Conservation (phyloP, 116 monocot genomes). For the Posidonia oceanica region DNA sequence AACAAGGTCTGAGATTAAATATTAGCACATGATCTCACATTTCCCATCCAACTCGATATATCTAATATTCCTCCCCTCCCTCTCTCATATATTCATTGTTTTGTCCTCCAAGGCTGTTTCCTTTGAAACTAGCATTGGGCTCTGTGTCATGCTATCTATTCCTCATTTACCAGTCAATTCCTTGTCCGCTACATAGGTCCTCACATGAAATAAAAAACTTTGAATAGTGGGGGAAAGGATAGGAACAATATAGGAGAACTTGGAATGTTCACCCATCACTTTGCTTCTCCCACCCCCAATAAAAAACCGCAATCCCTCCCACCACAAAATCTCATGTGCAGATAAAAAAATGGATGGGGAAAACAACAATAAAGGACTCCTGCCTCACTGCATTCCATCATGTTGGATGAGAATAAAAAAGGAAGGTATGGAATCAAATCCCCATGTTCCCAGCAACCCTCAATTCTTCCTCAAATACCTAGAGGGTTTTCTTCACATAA, state of each 20-base stretch:
- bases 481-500: neutral
- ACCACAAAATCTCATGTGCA: slow-evolving; percentile 11
- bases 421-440: slow-evolving; percentile 6
- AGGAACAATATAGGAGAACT: neutral
- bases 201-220: neutral
- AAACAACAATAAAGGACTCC: neutral
- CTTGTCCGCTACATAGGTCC: slow-evolving; percentile 3
- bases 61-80: neutral
- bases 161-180: slow-evolving; percentile 6
- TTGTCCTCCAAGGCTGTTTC: slow-evolving; percentile 6
- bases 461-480: neutral
- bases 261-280: slow-evolving; percentile 6
- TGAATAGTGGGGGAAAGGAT: neutral
- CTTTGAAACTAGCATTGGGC: slow-evolving; percentile 10
- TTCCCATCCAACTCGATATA: neutral
- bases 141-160: slow-evolving; percentile 1
- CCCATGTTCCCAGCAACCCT: slow-evolving; percentile 3
- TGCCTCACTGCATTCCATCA: slow-evolving; percentile 7
- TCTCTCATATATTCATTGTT: neutral
- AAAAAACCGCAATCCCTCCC: neutral
- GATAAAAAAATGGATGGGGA: neutral
- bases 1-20: neutral
- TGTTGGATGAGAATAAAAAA: slow-evolving; percentile 3
- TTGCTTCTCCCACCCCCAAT: neutral
- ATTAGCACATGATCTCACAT: slow-evolving; percentile 5